Conservation (phyloP, 768 basidiomycete species). For the Psilocybe cubensis region DNA sequence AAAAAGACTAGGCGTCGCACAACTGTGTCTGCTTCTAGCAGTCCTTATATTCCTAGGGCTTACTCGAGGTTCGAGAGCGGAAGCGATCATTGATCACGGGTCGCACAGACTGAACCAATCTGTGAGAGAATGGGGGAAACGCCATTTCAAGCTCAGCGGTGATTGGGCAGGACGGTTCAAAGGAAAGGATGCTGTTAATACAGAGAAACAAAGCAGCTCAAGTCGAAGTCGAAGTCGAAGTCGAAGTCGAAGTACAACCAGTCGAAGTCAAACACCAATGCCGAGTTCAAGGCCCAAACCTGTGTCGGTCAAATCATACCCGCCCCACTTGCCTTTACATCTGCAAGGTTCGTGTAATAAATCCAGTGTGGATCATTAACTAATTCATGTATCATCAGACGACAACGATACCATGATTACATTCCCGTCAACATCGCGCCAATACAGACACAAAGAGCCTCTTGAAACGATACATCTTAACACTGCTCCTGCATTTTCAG, state of each 20-base stretch:
- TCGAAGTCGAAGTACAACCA: conserved; percentile 37
- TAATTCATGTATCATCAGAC: not conserved
- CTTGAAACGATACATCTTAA: conserved; percentile 24
- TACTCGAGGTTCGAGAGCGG: conserved; percentile 70
- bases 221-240: conserved; percentile 28
- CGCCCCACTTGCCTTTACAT: conserved; percentile 11
- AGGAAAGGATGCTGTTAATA: conserved; percentile 23
- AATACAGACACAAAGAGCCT: conserved; percentile 10
- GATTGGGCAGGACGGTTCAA: conserved; percentile 49
- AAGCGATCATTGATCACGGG: conserved; percentile 28
- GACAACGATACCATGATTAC: conserved; percentile 15
- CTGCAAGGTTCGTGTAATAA: conserved; percentile 1
- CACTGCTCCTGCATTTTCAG: conserved; percentile 18
- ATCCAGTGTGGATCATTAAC: not conserved
- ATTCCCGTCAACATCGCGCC: conserved; percentile 20
- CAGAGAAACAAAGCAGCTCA: conserved; percentile 5
- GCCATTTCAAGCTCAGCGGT: conserved; percentile 58
- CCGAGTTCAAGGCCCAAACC: conserved; percentile 10
- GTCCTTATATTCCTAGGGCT: conserved; percentile 88
- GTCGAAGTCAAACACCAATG: conserved; percentile 29
- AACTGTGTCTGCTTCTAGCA: conserved; percentile 80
- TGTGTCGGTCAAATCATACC: conserved; percentile 13
- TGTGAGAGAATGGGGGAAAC: conserved; percentile 57
- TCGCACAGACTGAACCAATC: conserved; percentile 29
- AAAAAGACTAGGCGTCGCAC: conserved; percentile 87